Evolutionary conservation across 202 grass and related monocot genomes (phyloP).

Genomic region (Hordeum pubiflorum): DNA sequence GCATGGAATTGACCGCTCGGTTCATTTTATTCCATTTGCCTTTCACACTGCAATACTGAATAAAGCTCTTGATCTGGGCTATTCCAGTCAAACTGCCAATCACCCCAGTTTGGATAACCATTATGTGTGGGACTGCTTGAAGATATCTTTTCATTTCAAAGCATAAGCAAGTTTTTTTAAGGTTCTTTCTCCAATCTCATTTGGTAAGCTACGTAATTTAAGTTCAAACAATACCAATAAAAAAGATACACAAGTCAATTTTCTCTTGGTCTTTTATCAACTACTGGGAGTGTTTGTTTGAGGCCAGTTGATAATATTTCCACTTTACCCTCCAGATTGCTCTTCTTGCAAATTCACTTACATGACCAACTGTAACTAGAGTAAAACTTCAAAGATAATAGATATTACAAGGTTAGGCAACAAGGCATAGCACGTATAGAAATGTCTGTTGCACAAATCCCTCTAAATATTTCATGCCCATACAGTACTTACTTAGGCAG

Average conservation of each 20-base stretch:
- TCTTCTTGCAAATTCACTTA: neutral
- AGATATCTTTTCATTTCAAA: neutral
- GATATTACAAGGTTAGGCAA: neutral
- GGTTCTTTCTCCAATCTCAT: neutral
- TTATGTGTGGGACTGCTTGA: neutral
- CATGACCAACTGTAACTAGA: neutral
- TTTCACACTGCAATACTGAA: neutral
- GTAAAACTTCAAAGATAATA: neutral
- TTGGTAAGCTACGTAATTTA: neutral
- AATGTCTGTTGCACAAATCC: neutral
- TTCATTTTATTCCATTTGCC: neutral
- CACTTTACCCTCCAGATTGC: neutral
- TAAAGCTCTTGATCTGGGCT: neutral
- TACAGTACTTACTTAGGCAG: constrained; percentile 36
- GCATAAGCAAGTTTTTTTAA: neutral
- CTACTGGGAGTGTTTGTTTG: neutral
- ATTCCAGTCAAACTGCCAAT: neutral
- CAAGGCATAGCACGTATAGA: neutral
- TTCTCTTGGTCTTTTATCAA: neutral
- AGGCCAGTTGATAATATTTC: neutral
- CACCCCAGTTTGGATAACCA: neutral
- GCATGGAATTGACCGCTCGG: neutral
- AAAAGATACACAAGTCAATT: neutral
- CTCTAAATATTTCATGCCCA: neutral
- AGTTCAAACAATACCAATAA: neutral